Evolutionary conservation across 1,139 yeast species (phyloP), one percentile per base, ranked within the genome.

Genomic region (Kurtzmaniella natalensis): DNA sequence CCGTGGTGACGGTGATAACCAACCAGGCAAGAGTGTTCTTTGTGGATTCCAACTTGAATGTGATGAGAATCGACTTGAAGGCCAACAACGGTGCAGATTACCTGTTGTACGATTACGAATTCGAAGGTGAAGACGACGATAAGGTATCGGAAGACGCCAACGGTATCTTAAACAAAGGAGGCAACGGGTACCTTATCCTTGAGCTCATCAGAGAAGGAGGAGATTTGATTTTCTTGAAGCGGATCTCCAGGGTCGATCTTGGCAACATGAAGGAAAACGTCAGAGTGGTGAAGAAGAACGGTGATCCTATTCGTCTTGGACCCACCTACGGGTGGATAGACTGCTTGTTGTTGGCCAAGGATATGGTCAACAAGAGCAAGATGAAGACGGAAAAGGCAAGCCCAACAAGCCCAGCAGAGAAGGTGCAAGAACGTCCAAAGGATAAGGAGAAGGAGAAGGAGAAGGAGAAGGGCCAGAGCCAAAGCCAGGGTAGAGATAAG

Each of bases 31-130:
- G 73, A 37, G 69, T 68, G 0, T 68, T 70, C 37, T 64, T 70
- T 37, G 57, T 68, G 25, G 71, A 65, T 39, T 52, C 57, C 2
- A 34, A 46, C 1, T 48, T 67, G 25, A 59, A 64, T 36, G 73
- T 68, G 3, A 63, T 63, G 57, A 41, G 67, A 44, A 63, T 69
- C 10, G 74, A 69, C 41, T 55, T 68, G 40, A 67, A 64, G 36
- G 70, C 71, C 48, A 57, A 77, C 70, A 40, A 80, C 61, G 70
- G 78, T 45, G 51, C 59, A n/a, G 78, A 77, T 44, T 77, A 81
- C 39, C 83, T 84, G 54, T 77, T 82, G 80, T 82, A 81, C 51
- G 89, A 82, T 54, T 82, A 80, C 53, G 92, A 82, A 48, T 81
- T 82, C 53, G 75, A 69, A 41, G 49, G 53, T 17, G 59, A 56